Percentiles rank a stretch among this genome's conserved stretches.
Evolutionary conservation across 1,284 basidiomycete species (phyloP).

Genomic region (Salmacisia buchloeana): DNA sequence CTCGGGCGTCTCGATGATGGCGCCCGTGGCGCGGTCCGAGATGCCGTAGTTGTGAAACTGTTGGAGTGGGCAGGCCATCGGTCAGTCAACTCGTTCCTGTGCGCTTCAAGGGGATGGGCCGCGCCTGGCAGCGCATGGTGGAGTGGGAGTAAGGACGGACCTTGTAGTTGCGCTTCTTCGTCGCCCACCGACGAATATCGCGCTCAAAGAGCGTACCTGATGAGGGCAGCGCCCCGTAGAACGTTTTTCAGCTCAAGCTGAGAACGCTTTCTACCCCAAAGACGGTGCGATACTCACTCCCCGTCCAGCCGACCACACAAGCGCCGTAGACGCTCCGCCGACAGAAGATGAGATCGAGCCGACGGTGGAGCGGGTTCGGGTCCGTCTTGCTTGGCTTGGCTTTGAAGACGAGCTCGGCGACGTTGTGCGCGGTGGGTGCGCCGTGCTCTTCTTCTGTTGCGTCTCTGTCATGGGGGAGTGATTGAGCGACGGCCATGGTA

Average conservation of each 20-base stretch:
- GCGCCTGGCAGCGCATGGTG: no score
- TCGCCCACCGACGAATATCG: slow-evolving; percentile 30
- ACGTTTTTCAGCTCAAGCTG: neutral
- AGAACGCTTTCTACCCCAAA: neutral
- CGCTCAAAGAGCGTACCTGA: slow-evolving; percentile 26
- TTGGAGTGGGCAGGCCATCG: no score
- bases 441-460: neutral
- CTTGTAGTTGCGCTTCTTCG: slow-evolving; percentile 22
- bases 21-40: neutral
- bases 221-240: no score
- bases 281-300: slow-evolving; percentile 6
- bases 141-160: neutral
- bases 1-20: slow-evolving; percentile 22
- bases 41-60: slow-evolving; percentile 11
- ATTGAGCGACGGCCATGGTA: neutral
- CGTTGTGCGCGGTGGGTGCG: slow-evolving; percentile 11
- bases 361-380: slow-evolving; percentile 14
- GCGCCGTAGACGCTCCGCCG: slow-evolving; percentile 30
- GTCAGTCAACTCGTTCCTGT: no score
- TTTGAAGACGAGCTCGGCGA: slow-evolving; percentile 38
- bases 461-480: neutral
- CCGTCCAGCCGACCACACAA: slow-evolving; percentile 35
- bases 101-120: no score
- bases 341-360: slow-evolving; percentile 19
- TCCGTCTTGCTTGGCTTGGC: slow-evolving; percentile 6